These are phyloP conservation scores for Lactarius trivialis DNA, from an alignment of 768 basidiomycete genomes.

Conservation along the genomic window DNA sequence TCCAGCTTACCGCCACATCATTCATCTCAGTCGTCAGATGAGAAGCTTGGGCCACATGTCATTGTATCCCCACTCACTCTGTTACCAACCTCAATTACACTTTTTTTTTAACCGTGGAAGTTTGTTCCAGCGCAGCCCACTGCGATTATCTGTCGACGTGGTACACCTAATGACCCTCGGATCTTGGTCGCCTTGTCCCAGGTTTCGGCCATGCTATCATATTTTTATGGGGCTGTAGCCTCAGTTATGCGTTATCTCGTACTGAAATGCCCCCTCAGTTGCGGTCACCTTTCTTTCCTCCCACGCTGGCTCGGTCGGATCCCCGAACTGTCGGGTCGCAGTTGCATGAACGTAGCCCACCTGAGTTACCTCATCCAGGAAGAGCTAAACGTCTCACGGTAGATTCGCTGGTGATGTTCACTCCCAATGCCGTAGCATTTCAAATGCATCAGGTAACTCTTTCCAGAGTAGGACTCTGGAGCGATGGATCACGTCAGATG, in stretches of 20 bases:
- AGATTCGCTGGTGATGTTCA: neutral
- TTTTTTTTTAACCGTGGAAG: neutral
- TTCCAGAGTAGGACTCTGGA: neutral
- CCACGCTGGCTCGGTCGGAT: neutral
- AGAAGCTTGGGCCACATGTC: neutral
- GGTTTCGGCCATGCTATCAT: neutral
- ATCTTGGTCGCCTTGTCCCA: neutral
- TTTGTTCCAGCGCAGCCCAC: neutral
- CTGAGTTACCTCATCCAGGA: neutral
- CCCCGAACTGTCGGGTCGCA: neutral
- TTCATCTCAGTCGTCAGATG: neutral
- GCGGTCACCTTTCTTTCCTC: neutral
- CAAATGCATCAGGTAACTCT: neutral
- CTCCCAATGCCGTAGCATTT: neutral
- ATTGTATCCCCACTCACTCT: neutral
- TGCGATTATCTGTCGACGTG: neutral
- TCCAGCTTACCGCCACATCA: neutral
- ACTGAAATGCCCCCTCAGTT: neutral
- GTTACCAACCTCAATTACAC: neutral
- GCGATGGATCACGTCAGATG: neutral
- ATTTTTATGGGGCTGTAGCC: neutral
- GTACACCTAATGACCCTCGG: neutral
- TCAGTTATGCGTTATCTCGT: neutral
- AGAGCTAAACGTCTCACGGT: neutral
- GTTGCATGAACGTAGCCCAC: neutral